Base-by-base conservation (phyloP, 2,329 filamentous ascomycete species). In the Cryphonectria japonica region DNA sequence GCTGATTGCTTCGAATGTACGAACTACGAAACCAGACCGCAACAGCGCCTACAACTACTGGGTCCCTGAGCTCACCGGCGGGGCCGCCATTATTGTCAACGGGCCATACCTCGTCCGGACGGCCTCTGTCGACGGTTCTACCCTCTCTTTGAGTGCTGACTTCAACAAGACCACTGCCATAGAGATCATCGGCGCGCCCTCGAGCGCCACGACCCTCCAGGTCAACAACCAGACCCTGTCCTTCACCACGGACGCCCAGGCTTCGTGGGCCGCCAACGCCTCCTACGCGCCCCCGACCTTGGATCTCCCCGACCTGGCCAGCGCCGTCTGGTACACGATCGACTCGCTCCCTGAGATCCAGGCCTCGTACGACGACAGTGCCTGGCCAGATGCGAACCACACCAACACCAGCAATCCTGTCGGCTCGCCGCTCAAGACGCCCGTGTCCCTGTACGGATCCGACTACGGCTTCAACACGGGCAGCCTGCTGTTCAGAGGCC, bases 401-500 rank as follows among this genome's bases (percentile, higher is more conserved):
- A 83, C 81, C 1, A 72, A 66, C 64, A 84, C 83, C 1, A 90
- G 89, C 0, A 87, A 87, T 76, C 94, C 94, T 78, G 92, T 91
- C 76, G 86, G 84, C 3, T 80, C 82, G 57, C 77, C 81, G 13
- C 78, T 84, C 3, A 80, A 88, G 6, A 93, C 91, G 0, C 90
- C 91, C 0, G 87, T 85, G 0, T 87, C 86, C 1, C 84, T 93
- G 0, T 93, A 91, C 76, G 84, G 85, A 1, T 86, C 86, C 62
- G 91, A 93, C 79, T 93, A 93, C 76, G 91, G 91, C 34, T 93
- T 88, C 81, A 85, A 92, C 77, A 86, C 88, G 0, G 90, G 91
- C 29, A 86, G 85, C 5, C 83, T 93, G 0, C 76, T 93, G 63
- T 93, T 87, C 82, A 85, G 91, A 11, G 91, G 91, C 4, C 85